phyloP scores from a whole-genome alignment of 1,139 yeast genomes.

The Pichiaceae sp. region DNA sequence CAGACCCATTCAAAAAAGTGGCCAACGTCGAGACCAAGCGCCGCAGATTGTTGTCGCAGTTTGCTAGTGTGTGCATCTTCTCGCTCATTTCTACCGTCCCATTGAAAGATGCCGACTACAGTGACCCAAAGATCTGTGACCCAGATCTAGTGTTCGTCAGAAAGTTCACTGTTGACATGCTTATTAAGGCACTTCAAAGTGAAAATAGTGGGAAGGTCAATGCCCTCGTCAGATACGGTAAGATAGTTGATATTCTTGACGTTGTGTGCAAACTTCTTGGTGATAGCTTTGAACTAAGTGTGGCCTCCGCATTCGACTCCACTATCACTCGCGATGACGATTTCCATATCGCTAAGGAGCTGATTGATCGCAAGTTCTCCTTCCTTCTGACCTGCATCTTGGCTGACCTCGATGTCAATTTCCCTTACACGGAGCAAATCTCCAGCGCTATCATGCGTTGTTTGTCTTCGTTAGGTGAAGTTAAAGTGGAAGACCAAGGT shows the following conservation, averaged over 20 bases:
- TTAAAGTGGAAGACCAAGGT: constrained; percentile 51
- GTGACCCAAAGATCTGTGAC: constrained; percentile 45
- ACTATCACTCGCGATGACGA: constrained; percentile 47
- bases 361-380: constrained; percentile 62
- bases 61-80: constrained; percentile 46
- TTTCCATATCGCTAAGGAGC: constrained; percentile 50
- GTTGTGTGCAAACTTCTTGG: constrained; percentile 34
- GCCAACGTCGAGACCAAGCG: constrained; percentile 31
- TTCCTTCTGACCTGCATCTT: constrained; percentile 46
- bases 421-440: constrained; percentile 55
- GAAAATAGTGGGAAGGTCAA: constrained; percentile 27
- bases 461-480: constrained; percentile 52
- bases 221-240: constrained; percentile 39
- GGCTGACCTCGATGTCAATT: constrained; percentile 61
- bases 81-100: constrained; percentile 54
- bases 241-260: constrained; percentile 50
- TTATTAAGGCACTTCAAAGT: constrained; percentile 57
- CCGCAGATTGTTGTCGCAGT: constrained; percentile 36
- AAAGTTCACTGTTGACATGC: constrained; percentile 62
- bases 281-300: constrained; percentile 34
- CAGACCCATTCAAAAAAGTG: constrained; percentile 30
- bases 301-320: constrained; percentile 36
- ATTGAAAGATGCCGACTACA: constrained; percentile 18
- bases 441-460: constrained; percentile 53
- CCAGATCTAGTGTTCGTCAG: constrained; percentile 67